Evolutionary conservation across 2,329 filamentous ascomycete genomes (phyloP).

Genomic region (Ascochyta pisi): DNA sequence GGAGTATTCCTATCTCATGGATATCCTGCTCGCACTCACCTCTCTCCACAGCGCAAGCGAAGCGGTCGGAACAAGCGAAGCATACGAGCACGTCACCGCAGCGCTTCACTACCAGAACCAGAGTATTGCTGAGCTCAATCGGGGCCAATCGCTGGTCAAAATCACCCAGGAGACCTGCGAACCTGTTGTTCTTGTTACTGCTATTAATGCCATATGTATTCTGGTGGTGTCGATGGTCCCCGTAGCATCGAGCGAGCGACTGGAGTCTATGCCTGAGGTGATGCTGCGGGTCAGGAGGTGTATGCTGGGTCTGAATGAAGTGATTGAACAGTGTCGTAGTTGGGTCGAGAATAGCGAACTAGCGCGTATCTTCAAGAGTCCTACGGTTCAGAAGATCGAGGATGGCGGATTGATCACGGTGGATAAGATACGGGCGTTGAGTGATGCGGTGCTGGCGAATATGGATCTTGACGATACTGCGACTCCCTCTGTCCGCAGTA

Average conservation of each 20-base stretch:
- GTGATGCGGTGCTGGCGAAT: background rate
- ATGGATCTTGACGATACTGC: background rate
- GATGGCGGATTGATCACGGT: background rate
- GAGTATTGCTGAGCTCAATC: conserved; percentile 2
- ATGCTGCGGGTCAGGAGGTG: background rate
- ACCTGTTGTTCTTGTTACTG: background rate
- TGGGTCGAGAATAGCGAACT: background rate
- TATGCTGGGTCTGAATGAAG: conserved; percentile 1
- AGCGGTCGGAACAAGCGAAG: background rate
- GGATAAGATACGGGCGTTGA: background rate
- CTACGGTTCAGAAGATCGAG: conserved; percentile 1
- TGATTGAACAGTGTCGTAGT: background rate
- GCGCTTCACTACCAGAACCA: conserved; percentile 10
- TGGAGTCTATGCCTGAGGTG: background rate
- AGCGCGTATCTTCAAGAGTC: background rate
- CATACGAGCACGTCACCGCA: conserved; percentile 2
- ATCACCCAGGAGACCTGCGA: background rate
- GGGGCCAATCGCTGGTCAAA: background rate
- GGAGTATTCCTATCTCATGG: conserved; percentile 19
- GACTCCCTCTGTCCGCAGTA: background rate
- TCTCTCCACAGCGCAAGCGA: conserved; percentile 15
- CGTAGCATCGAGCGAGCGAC: background rate
- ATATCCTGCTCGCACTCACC: conserved; percentile 16
- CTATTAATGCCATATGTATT: background rate
- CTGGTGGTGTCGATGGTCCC: background rate